Percentiles rank a stretch among this genome's conserved stretches.
These are phyloP conservation scores for Malbranchea cinnamomea DNA, from an alignment of 2,329 filamentous ascomycete genomes.

Conservation along the genomic window DNA sequence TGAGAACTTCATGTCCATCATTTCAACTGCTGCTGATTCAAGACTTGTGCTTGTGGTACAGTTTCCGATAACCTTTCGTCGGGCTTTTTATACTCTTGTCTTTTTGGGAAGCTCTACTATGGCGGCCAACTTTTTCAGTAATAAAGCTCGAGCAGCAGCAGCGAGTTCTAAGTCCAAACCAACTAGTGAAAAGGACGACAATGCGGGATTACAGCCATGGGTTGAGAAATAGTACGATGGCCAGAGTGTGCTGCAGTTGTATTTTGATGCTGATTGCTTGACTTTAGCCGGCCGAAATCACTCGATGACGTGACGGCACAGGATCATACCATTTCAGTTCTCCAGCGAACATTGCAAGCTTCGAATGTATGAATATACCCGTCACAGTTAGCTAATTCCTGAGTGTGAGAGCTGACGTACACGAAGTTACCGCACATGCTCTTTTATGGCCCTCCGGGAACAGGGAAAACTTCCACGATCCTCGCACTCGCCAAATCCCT, in stretches of 20 bases:
- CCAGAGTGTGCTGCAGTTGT: background rate
- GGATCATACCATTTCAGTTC: slow-evolving; percentile 88
- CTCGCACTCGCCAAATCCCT: slow-evolving; percentile 94
- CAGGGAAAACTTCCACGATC: slow-evolving; percentile 95
- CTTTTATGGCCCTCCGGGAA: slow-evolving; percentile 95
- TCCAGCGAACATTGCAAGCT: slow-evolving; percentile 84
- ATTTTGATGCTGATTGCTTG: slow-evolving; percentile 2
- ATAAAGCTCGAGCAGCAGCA: slow-evolving; percentile 70
- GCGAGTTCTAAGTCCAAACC: slow-evolving; percentile 51
- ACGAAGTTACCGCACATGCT: slow-evolving; percentile 86
- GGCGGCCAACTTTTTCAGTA: slow-evolving; percentile 86
- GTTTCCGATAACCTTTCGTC: too few species aligned
- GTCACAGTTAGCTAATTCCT: background rate
- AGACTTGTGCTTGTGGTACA: too few species aligned
- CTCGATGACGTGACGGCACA: slow-evolving; percentile 92
- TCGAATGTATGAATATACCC: slow-evolving; percentile 50
- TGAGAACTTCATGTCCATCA: too few species aligned
- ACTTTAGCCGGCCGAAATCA: slow-evolving; percentile 68
- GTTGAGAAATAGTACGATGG: slow-evolving; percentile 88
- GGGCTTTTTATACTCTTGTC: background rate
- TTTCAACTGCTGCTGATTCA: too few species aligned
- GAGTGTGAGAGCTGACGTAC: slow-evolving; percentile 11
- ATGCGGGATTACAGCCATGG: slow-evolving; percentile 69
- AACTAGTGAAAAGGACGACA: slow-evolving; percentile 46
- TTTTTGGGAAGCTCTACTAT: slow-evolving; percentile 14